Conservation (phyloP, 177 flowering plant genomes). For the Vitis hybrid region DNA sequence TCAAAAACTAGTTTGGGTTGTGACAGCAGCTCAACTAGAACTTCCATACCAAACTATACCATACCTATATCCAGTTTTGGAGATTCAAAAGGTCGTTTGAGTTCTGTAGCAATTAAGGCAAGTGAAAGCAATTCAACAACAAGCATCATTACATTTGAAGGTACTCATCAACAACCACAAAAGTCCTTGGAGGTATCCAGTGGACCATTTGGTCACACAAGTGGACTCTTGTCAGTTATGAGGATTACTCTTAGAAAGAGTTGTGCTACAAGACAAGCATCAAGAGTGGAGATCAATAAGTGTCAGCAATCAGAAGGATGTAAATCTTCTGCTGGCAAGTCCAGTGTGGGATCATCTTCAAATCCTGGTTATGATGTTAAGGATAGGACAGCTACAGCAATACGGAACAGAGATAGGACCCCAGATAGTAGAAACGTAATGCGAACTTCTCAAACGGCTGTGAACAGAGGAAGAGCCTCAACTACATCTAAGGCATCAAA, state of each 20-base stretch:
- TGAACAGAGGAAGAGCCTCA: conserved; percentile 17
- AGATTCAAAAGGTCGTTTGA: conserved; percentile 10
- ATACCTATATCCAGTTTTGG: conserved; percentile 1
- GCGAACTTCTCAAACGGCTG: conserved; percentile 21
- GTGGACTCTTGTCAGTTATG: conserved; percentile 35
- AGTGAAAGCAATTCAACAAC: conserved; percentile 22
- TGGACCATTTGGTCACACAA: conserved; percentile 27
- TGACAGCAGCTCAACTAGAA: conserved; percentile 21
- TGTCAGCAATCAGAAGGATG: conserved; percentile 25
- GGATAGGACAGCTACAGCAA: conserved; percentile 2
- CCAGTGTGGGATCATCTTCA: conserved; percentile 57
- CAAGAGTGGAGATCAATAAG: conserved; percentile 42
- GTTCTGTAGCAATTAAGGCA: conserved; percentile 12
- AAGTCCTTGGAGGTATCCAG: conserved; percentile 28
- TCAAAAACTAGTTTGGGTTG: conserved; percentile 14
- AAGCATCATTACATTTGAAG: conserved; percentile 38
- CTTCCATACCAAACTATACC: too few relatives aligned
- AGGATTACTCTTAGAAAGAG: conserved; percentile 54
- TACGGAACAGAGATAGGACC: conserved; percentile 21
- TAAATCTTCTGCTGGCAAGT: conserved; percentile 48
- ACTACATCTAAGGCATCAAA: conserved; percentile 17
- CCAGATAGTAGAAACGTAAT: conserved; percentile 32
- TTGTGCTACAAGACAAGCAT: conserved; percentile 51
- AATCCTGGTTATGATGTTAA: conserved; percentile 21
- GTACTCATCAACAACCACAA: conserved; percentile 21